Base-by-base conservation (phyloP, 2,329 filamentous ascomycete species). In the Phoma sp. region DNA sequence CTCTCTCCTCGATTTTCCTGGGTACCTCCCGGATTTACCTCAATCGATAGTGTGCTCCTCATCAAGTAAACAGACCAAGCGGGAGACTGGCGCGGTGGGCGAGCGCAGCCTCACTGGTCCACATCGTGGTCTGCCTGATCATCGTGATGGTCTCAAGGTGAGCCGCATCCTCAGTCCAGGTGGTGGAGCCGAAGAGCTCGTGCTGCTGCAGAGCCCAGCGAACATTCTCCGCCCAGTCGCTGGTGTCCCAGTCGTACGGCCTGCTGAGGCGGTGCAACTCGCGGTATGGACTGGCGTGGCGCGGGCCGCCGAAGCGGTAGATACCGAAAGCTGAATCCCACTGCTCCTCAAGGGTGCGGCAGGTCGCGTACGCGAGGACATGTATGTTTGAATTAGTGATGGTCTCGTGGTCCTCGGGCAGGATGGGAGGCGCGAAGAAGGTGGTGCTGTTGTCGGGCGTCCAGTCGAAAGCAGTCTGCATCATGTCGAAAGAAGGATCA, bases 141-240 rank as follows among this genome's bases (percentile, higher is more conserved):
- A 53, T 36, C 0, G 59, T 62, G 30, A 73, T 68, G 2, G 35
- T n/a, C 47, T 66, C 61, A 7, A 70, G 59, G 33, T 67, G 59
- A 3, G 60, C 57, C 4, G 60, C 62, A 38, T 65, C 66, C 60
- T 72, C 69, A 7, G 59, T 67, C 69, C 70, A 73, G 1, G 64
- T 64, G 8, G 44, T 38, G 14, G 53, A 55, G 1, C 61, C 64
- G 48, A 58, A 72, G 10, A 43, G 2, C 10, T 7, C 7, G n/a
- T 56, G 55, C 50, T 72, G 68, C 55, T 71, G 57, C 43, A 69
- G 69, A 7, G 67, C 66, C 68, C 69, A 73, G 10, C 69, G 64
- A 3, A 73, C 61, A n/a, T 70, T 70, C 56, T 73, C 70, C 0
- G 68, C 69, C 66, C 66, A 71, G 9, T 70, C 69, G 39, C 60